A percentile compares a stretch with the other conserved stretches of the same genome.
phyloP scores from a whole-genome alignment of 2,329 filamentous ascomycete genomes.

The Epichloe gansuensis region DNA sequence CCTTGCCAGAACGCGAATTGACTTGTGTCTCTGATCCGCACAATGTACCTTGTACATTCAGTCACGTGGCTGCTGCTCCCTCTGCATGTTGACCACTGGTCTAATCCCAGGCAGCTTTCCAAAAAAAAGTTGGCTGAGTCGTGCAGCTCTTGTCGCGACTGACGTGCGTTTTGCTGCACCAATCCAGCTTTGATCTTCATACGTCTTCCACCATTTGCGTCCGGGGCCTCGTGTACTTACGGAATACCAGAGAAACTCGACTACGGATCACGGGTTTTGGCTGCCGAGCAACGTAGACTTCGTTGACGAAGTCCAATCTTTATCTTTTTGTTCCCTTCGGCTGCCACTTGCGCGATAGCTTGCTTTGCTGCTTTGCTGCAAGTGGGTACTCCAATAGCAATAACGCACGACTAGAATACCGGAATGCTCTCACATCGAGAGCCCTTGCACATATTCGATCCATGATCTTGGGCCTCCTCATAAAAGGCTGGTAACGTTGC shows the following conservation, averaged over 20 bases:
- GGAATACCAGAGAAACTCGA: not conserved
- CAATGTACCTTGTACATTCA: not conserved
- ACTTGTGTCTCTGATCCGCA: not conserved
- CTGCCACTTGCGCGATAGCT: not conserved
- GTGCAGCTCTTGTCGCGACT: slow-evolving; percentile 6
- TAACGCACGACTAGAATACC: not conserved
- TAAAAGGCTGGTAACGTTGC: slow-evolving; percentile 22
- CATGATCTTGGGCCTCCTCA: slow-evolving; percentile 15
- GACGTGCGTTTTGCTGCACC: not conserved
- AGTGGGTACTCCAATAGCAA: not conserved
- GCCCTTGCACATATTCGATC: slow-evolving; percentile 4
- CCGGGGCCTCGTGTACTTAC: not conserved
- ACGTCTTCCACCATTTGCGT: not conserved
- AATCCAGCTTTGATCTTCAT: not conserved
- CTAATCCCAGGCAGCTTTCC: slow-evolving; percentile 14
- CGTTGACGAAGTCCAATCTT: not conserved
- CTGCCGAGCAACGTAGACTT: not conserved
- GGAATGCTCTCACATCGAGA: not conserved
- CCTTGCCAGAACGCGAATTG: not conserved
- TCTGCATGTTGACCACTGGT: slow-evolving; percentile 7
- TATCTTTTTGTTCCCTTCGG: not conserved
- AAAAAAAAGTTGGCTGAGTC: slow-evolving; percentile 9
- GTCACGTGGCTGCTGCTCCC: slow-evolving; percentile 8
- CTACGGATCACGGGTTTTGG: not conserved
- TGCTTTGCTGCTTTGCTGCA: not conserved